Evolutionary conservation across 805 yeast genomes (phyloP), one percentile per base, ranked within the genome.

Genomic region (Suhomyces pyralidae): DNA sequence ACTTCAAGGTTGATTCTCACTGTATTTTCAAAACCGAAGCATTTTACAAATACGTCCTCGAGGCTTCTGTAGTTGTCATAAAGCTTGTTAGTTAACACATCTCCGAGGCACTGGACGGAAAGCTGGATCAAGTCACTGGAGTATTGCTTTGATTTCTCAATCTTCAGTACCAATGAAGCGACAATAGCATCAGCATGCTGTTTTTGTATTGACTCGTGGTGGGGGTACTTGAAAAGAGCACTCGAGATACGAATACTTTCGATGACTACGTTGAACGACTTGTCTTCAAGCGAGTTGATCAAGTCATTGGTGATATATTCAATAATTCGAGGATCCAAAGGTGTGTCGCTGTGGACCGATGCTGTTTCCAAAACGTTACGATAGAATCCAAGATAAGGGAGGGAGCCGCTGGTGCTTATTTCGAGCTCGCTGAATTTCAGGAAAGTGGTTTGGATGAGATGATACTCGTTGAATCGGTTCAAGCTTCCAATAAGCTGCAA

Each of bases 121-220:
- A 59, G 54, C 47, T 65, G 68, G 45, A 69, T 57, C 24, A 71
- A 55, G 19, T 69, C 74, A 48, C 68, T 60, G 2, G 74, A 61
- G 49, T 65, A 67, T 17, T 58, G 55, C 38, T 64, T 65, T 40
- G n/a, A 34, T 25, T 63, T 58, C 10, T 56, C 52, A 24, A 61
- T 55, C 45, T 61, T 66, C 17, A 32, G 49, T 19, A 58, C 22
- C 26, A 53, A 48, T 30, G 51, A 43, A 14, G 46, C 26, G 4
- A 45, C 32, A 9, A 51, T 44, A 10, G 19, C 25, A n/a, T 40
- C 36, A 32, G 44, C 45, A 22, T 50, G 51, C 1, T 7, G 22
- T 3, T 24, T 28, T 9, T 47, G 38, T 14, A 57, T 51, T 8
- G 52, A 54, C 2, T 40, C 40, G 2, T 52, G 24, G 34, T 40